Percentiles rank a stretch among this genome's conserved stretches.
Conservation (phyloP, 257 asterid species). For the Lavandula angustifolia region DNA sequence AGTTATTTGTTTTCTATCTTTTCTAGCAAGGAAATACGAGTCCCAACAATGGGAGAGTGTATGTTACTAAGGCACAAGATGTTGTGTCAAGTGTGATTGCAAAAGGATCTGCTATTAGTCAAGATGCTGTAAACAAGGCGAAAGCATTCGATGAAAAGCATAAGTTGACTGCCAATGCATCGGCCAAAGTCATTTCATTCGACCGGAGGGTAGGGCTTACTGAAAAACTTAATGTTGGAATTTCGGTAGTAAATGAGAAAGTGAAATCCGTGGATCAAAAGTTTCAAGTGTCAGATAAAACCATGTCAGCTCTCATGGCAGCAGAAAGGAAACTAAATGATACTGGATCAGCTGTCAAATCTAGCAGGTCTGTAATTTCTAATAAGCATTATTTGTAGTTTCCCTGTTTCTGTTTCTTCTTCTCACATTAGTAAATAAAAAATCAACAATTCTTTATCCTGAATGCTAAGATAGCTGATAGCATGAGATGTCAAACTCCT, state of each 20-base stretch:
- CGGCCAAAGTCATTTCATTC: conserved; percentile 83
- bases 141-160: conserved; percentile 97
- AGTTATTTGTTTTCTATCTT: conserved; percentile 16
- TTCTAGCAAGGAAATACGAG: conserved; percentile 57
- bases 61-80: conserved; percentile 88
- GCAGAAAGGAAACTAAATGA: conserved; percentile 89
- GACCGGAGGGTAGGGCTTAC: conserved; percentile 84
- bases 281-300: conserved; percentile 94
- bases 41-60: conserved; percentile 50
- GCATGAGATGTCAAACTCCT: conserved; percentile 2
- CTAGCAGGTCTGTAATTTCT: conserved; percentile 73
- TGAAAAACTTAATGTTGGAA: conserved; percentile 83
- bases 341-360: conserved; percentile 97
- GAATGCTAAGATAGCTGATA: not conserved
- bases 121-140: conserved; percentile 92
- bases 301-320: conserved; percentile 92
- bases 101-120: conserved; percentile 85
- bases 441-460: not conserved
- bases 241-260: conserved; percentile 82
- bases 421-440: conserved; percentile 10
- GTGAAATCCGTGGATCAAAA: conserved; percentile 91
- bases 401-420: conserved; percentile 7
- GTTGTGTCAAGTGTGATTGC: conserved; percentile 89
- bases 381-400: conserved; percentile 10
- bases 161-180: conserved; percentile 83